A percentile compares a stretch with the other conserved stretches of the same genome.
Conservation (phyloP, 169 alveolate genomes). For the Plasmodium vinckei region DNA sequence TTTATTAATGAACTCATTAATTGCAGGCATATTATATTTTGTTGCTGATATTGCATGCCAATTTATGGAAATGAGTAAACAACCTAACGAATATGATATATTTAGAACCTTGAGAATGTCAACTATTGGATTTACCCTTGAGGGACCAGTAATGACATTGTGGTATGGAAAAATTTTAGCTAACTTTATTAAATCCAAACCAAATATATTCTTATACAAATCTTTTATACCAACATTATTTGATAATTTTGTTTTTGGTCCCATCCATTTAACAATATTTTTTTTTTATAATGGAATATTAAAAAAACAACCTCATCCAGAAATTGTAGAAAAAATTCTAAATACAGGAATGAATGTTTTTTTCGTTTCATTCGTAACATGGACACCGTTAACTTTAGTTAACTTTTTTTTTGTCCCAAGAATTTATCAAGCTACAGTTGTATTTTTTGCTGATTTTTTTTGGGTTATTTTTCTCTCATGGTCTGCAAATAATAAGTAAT, state of each 20-base stretch:
- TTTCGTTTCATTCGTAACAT: slow-evolving; percentile 66
- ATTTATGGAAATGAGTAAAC: slow-evolving; percentile 46
- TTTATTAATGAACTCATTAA: slow-evolving; percentile 65
- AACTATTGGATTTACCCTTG: slow-evolving; percentile 50
- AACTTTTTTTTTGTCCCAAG: slow-evolving; percentile 74
- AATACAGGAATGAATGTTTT: slow-evolving; percentile 73
- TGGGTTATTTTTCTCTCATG: slow-evolving; percentile 75
- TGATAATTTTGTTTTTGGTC: slow-evolving; percentile 76
- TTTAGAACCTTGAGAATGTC: slow-evolving; percentile 70
- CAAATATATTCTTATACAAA: slow-evolving; percentile 71
- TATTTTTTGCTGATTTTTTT: slow-evolving; percentile 74
- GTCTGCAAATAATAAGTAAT: slow-evolving; percentile 60
- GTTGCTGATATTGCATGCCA: slow-evolving; percentile 73
- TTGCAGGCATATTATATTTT: slow-evolving; percentile 63
- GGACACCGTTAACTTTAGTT: slow-evolving; percentile 76
- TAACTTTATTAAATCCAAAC: slow-evolving; percentile 68
- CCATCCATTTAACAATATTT: slow-evolving; percentile 62
- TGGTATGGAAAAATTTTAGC: slow-evolving; percentile 74
- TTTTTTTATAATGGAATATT: slow-evolving; percentile 71
- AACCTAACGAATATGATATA: slow-evolving; percentile 23
- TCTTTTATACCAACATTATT: slow-evolving; percentile 74
- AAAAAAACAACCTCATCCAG: slow-evolving; percentile 59
- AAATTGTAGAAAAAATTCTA: slow-evolving; percentile 68
- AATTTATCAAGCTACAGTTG: slow-evolving; percentile 72
- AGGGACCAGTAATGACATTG: slow-evolving; percentile 77